Evolutionary conservation across 768 basidiomycete species (phyloP), one percentile per base, ranked within the genome.

Genomic region (Cantharellus anzutake): DNA sequence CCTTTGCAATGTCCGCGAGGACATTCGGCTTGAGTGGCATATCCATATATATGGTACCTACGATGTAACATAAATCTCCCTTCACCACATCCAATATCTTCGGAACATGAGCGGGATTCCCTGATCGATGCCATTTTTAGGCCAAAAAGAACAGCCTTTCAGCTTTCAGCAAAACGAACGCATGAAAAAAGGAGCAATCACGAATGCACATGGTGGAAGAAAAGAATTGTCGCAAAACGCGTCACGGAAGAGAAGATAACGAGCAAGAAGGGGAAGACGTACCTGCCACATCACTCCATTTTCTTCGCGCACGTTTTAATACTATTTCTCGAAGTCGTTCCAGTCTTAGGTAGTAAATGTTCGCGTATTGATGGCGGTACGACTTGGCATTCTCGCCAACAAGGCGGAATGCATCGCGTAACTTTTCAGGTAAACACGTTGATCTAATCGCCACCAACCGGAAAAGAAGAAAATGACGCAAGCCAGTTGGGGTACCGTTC

Each of bases 11-110:
- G 63, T 99, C 96, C 65, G 91, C 86, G 63, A 99, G 77, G n/a
- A 99, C 87, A 67, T 97, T 98, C 0, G 94, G 94, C 67, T 99
- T 99, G 57, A 98, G 75, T 4, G 92, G 89, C 96, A 99, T 99
- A 62, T 99, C 92, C 82, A 98, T 84, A 70, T 97, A 99, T 3
- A 97, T 83, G 0, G 96, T 99, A 2, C 96, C 96, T 59, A 96
- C 74, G 62, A 98, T 78, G 70, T 84, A 97, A 70, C 91, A 96
- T 59, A 94, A 73, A 65, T 84, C 75, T 0, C 84, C 84, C 65
- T 89, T 86, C 52, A 81, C 73, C 4, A 98, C 83, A 60, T 98
- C 94, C 3, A 96, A 80, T 2, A 94, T 86, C 39, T 88, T 77
- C 3, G 81, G 76, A n/a, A 93, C 78, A 39, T 82, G 76, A 5